These are phyloP conservation scores for Skeletonema potamos DNA, from an alignment of 108 stramenopile species.

Conservation along the genomic window DNA sequence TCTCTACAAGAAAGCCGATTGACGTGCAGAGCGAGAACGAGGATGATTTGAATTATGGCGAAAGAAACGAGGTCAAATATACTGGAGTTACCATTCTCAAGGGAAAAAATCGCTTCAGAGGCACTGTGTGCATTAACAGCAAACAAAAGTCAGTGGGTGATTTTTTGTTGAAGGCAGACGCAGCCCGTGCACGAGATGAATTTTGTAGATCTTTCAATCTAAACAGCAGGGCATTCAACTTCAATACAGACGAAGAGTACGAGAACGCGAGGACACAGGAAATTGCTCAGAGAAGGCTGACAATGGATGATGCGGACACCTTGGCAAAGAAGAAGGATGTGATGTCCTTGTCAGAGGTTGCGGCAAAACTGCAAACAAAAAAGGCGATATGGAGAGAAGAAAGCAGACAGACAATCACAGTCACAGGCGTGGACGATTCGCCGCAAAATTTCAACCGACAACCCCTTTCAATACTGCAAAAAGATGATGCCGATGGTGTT, in stretches of 20 bases:
- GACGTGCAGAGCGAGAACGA: background rate
- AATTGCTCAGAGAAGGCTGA: background rate
- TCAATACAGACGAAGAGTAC: background rate
- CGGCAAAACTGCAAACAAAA: background rate
- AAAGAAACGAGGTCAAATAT: background rate
- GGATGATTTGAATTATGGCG: background rate
- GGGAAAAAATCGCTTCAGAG: background rate
- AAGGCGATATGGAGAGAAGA: background rate
- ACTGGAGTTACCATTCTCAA: background rate
- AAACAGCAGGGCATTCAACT: background rate
- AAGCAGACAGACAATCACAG: background rate
- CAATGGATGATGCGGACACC: background rate
- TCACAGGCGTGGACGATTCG: background rate
- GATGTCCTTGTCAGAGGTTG: background rate
- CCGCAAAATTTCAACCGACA: too few relatives aligned
- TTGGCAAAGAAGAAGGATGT: too few relatives aligned
- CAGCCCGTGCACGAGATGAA: background rate
- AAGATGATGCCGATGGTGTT: slow-evolving; percentile 6
- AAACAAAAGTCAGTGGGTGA: background rate
- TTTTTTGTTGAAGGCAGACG: background rate
- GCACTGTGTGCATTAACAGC: background rate
- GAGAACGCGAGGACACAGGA: background rate
- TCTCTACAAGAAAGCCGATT: background rate
- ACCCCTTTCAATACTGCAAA: too few relatives aligned
- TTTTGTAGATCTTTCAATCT: background rate